Conservation (phyloP, 2,329 filamentous ascomycete genomes). For the Xylaria sp. region DNA sequence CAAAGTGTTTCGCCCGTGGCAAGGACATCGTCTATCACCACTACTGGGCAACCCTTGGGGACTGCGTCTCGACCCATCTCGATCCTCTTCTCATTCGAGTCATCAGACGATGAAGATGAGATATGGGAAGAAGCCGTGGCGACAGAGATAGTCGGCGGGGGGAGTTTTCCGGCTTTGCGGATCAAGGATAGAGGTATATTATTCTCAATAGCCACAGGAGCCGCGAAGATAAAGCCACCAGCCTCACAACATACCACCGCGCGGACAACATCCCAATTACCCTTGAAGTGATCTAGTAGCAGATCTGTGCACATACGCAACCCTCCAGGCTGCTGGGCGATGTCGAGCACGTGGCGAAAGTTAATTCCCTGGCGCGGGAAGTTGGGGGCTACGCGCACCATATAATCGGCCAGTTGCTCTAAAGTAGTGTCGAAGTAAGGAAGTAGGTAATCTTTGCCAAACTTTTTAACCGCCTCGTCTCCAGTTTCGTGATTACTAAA, state of each 20-base stretch:
- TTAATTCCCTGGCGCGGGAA: slow-evolving; percentile 64
- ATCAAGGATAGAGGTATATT: slow-evolving; percentile 61
- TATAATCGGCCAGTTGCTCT: slow-evolving; percentile 55
- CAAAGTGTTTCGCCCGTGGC: slow-evolving; percentile 66
- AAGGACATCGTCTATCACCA: slow-evolving; percentile 72
- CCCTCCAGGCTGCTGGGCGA: slow-evolving; percentile 63
- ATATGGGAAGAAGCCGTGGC: slow-evolving; percentile 64
- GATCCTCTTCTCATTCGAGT: slow-evolving; percentile 51
- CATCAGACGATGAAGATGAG: slow-evolving; percentile 54
- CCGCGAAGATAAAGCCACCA: slow-evolving; percentile 67
- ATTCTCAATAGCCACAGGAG: slow-evolving; percentile 58
- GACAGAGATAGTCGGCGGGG: slow-evolving; percentile 64
- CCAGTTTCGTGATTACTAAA: slow-evolving; percentile 65
- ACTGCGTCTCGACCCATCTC: slow-evolving; percentile 62
- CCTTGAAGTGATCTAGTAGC: slow-evolving; percentile 58
- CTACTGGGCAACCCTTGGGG: slow-evolving; percentile 54
- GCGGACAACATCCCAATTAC: slow-evolving; percentile 60
- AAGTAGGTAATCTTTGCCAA: slow-evolving; percentile 57
- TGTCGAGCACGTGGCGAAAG: slow-evolving; percentile 69
- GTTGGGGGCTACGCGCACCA: slow-evolving; percentile 61
- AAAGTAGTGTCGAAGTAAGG: slow-evolving; percentile 61
- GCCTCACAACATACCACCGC: slow-evolving; percentile 65
- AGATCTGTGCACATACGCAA: slow-evolving; percentile 63
- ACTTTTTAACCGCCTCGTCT: slow-evolving; percentile 51
- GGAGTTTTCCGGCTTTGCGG: slow-evolving; percentile 68